A percentile compares a stretch with the other conserved stretches of the same genome.
Evolutionary conservation across 148 eudicot species (phyloP).

Genomic region (Chenopodium berlandieri): DNA sequence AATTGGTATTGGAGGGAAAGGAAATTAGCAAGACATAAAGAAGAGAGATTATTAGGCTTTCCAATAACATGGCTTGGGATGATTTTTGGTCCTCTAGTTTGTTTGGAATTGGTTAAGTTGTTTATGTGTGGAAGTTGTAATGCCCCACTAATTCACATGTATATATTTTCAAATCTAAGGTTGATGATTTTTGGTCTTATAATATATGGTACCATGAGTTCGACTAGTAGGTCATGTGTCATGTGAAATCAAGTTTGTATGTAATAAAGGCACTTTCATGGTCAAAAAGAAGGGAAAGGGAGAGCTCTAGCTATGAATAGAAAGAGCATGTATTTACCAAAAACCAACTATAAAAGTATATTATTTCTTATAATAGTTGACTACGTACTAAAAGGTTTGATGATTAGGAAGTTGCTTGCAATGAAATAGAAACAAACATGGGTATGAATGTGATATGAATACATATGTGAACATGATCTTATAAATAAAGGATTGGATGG

Average conservation of each 20-base stretch:
- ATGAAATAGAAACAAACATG: no score
- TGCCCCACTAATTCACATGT: constrained; percentile 8
- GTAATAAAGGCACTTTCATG: constrained; percentile 17
- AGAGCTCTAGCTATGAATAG: constrained; percentile 16
- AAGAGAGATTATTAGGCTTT: constrained; percentile 5
- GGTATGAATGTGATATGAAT: no score
- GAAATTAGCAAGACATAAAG: constrained; percentile 18
- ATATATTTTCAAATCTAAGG: not conserved
- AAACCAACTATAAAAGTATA: no score
- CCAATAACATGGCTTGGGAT: constrained; percentile 21
- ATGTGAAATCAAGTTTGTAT: constrained; percentile 23
- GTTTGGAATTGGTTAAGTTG: not conserved
- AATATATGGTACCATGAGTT: not conserved
- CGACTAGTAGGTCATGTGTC: constrained; percentile 14
- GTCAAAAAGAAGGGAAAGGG: constrained; percentile 22
- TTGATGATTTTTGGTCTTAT: not conserved
- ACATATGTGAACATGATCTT: no score
- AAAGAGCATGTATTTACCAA: not conserved
- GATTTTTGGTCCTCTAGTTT: not conserved
- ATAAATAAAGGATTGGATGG: no score
- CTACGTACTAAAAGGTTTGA: no score
- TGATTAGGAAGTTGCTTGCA: no score
- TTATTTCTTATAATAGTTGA: no score
- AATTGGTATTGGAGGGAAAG: constrained; percentile 15
- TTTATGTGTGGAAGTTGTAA: constrained; percentile 3